Percentiles rank a stretch among this genome's conserved stretches.
These are phyloP conservation scores for Lactarius quietus DNA, from an alignment of 768 basidiomycete species.

Conservation along the genomic window DNA sequence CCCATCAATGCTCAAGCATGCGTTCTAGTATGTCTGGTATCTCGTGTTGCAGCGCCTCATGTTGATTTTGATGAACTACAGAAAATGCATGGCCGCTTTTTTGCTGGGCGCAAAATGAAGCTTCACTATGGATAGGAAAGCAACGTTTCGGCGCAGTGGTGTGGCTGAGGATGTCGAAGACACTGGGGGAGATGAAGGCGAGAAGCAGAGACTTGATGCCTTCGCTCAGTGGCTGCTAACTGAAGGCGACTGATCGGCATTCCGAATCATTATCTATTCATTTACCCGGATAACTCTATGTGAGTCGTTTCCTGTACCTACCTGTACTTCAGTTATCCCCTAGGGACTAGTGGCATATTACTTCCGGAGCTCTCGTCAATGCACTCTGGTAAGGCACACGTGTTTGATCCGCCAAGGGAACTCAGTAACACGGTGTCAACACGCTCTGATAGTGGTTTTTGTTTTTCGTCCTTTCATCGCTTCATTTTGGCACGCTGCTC, in stretches of 20 bases:
- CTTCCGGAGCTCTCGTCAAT: background rate
- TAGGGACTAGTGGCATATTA: background rate
- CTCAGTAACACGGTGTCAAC: background rate
- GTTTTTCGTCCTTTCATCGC: background rate
- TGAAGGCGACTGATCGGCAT: slow-evolving; percentile 57
- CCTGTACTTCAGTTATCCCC: slow-evolving; percentile 13
- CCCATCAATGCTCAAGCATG: slow-evolving; percentile 92
- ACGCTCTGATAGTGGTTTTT: background rate
- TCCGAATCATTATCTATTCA: background rate
- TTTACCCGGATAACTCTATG: slow-evolving; percentile 6
- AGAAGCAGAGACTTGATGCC: slow-evolving; percentile 81
- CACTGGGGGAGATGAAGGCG: slow-evolving; percentile 60
- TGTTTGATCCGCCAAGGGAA: slow-evolving; percentile 10
- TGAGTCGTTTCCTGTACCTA: slow-evolving; percentile 23
- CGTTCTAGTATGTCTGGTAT: slow-evolving; percentile 56
- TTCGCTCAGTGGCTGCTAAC: slow-evolving; percentile 86
- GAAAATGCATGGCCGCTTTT: slow-evolving; percentile 96
- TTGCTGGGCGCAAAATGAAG: slow-evolving; percentile 82
- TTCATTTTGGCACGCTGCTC: background rate
- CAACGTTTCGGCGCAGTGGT: slow-evolving; percentile 78
- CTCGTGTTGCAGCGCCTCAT: background rate
- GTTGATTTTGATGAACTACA: slow-evolving; percentile 31
- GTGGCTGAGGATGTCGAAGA: slow-evolving; percentile 58
- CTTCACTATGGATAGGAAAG: slow-evolving; percentile 75
- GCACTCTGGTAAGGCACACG: background rate